These are phyloP conservation scores for Rubia occidens DNA, from an alignment of 305 asterid genomes.

Conservation along the genomic window DNA sequence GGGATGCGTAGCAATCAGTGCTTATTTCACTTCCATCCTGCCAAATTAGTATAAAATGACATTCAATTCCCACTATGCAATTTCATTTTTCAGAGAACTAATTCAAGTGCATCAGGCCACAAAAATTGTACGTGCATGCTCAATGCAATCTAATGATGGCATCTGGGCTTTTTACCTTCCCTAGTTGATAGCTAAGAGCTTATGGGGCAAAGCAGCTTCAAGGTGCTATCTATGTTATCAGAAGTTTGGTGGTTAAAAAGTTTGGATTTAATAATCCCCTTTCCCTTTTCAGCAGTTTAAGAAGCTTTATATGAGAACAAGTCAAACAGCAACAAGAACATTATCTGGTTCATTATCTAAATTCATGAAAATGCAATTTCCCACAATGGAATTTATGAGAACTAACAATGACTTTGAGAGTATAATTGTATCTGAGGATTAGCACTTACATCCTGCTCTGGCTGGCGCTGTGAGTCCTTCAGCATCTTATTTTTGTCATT, in stretches of 20 bases:
- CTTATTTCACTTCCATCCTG: background rate
- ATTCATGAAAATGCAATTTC: background rate
- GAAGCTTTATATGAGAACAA: background rate
- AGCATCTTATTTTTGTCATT: slow-evolving; percentile 50
- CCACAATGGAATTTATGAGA: slow-evolving; percentile 1
- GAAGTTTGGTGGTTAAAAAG: background rate
- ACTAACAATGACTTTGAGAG: slow-evolving; percentile 6
- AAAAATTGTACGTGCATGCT: background rate
- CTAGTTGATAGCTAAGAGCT: background rate
- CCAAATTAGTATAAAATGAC: background rate
- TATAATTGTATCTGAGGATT: slow-evolving; percentile 7
- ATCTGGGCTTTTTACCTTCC: background rate
- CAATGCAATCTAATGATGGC: background rate
- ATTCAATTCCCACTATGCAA: background rate
- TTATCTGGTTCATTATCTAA: slow-evolving; percentile 1
- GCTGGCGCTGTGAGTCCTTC: slow-evolving; percentile 57
- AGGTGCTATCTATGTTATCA: slow-evolving; percentile 3
- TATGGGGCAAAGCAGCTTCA: background rate
- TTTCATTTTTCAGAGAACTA: background rate
- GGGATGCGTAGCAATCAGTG: background rate
- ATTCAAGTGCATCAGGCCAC: background rate
- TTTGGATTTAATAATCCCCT: background rate
- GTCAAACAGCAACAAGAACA: background rate
- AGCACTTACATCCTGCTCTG: slow-evolving; percentile 77
- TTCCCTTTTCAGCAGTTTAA: background rate